These are phyloP conservation scores for Schoenoplectus tabernaemontani DNA, from an alignment of 202 grass and related monocot species.

Conservation along the genomic window DNA sequence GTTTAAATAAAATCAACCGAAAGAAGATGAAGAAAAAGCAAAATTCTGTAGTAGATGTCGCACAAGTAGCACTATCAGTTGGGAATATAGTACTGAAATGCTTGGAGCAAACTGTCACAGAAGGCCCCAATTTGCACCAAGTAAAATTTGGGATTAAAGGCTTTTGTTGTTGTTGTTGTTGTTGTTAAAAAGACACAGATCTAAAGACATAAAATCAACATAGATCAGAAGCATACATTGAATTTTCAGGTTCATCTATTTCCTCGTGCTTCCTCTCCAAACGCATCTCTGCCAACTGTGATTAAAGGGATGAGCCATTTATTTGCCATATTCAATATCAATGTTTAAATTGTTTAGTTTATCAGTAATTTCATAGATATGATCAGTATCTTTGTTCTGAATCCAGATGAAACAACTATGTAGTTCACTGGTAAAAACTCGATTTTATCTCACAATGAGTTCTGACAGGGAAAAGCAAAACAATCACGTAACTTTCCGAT, in stretches of 20 bases:
- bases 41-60: not conserved
- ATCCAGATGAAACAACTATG: not conserved
- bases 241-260: constrained; percentile 34
- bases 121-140: not conserved
- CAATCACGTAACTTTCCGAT: not conserved
- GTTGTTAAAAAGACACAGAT: not conserved
- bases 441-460: not conserved
- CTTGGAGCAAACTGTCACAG: not conserved
- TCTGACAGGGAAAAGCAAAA: not conserved
- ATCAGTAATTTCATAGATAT: not conserved
- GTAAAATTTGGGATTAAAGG: not conserved
- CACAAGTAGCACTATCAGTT: not conserved
- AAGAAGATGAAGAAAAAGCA: not conserved
- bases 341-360: not conserved
- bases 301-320: not conserved
- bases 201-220: not conserved
- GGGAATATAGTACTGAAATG: not conserved
- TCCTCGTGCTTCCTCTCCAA: constrained; percentile 52
- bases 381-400: not conserved
- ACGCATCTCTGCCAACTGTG: constrained; percentile 11
- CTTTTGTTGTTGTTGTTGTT: no score
- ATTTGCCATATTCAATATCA: not conserved
- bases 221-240: constrained; percentile 41
- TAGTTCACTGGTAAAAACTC: not conserved
- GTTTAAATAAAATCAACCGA: not conserved